A percentile compares a stretch with the other conserved stretches of the same genome.
phyloP scores from a whole-genome alignment of 768 basidiomycete species.

The Lactifluus subvellereus region DNA sequence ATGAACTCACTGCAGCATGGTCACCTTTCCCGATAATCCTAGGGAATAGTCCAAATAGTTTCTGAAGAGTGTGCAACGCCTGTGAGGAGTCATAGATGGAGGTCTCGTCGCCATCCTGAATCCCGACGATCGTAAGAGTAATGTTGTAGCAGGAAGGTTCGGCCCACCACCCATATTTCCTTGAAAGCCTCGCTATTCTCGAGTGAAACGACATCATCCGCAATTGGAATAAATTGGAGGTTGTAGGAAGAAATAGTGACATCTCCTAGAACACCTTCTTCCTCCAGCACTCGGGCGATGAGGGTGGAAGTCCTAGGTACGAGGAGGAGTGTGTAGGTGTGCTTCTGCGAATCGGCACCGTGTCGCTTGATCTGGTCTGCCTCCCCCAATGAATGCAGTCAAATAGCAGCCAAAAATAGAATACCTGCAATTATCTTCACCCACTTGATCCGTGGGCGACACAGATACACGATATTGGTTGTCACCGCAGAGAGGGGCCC shows the following conservation, averaged over 20 bases:
- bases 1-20: conserved; percentile 56
- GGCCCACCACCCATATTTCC: conserved; percentile 84
- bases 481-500: conserved; percentile 80
- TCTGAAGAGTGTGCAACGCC: conserved; percentile 77
- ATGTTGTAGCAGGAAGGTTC: background rate
- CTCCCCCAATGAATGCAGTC: conserved; percentile 26
- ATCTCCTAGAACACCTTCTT: conserved; percentile 98
- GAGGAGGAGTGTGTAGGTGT: conserved; percentile 81
- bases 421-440: conserved; percentile 89
- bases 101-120: conserved; percentile 89
- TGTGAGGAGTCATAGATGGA: conserved; percentile 84
- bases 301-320: conserved; percentile 86
- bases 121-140: conserved; percentile 10
- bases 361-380: conserved; percentile 90
- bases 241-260: conserved; percentile 82
- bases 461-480: conserved; percentile 88
- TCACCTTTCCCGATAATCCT: conserved; percentile 93
- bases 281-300: conserved; percentile 81
- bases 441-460: conserved; percentile 77
- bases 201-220: conserved; percentile 87
- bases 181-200: conserved; percentile 82
- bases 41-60: conserved; percentile 83
- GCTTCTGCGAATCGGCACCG: conserved; percentile 60
- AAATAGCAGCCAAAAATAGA: conserved; percentile 29
- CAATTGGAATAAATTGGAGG: conserved; percentile 89